Percentiles rank a stretch among this genome's conserved stretches.
phyloP scores from a whole-genome alignment of 345 rosid genomes.

The Eucalyptus cloeziana region DNA sequence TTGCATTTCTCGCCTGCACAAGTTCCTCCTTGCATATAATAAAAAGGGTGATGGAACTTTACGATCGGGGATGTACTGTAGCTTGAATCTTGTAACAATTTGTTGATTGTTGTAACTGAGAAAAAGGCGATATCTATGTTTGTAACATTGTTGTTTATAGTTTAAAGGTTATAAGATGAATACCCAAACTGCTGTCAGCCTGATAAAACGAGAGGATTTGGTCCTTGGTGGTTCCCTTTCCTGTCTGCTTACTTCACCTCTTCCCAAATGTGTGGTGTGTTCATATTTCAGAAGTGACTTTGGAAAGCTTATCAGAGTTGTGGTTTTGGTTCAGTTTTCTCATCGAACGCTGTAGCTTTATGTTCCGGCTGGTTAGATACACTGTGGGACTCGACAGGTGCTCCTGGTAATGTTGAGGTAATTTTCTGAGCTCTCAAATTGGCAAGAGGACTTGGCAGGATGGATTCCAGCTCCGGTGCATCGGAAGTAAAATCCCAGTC shows the following conservation, averaged over 20 bases:
- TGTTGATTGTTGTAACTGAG: background rate
- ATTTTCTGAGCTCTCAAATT: background rate
- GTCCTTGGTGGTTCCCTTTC: background rate
- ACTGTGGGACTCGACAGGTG: background rate
- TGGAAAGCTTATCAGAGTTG: background rate
- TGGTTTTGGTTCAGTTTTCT: background rate
- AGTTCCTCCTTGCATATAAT: background rate
- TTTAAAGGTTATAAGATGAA: background rate
- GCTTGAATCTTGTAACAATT: background rate
- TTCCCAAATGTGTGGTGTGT: background rate
- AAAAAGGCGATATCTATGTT: background rate
- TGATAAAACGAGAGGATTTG: background rate
- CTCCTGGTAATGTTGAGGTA: background rate
- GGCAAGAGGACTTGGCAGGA: background rate
- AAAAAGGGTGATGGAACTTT: background rate
- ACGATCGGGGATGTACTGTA: background rate
- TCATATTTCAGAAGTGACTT: background rate
- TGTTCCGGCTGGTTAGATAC: background rate
- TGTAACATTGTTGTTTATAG: background rate
- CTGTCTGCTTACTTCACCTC: background rate
- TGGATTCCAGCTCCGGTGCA: background rate
- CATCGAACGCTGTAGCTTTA: background rate
- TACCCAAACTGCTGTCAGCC: background rate
- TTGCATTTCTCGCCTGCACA: background rate
- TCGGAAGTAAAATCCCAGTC: background rate